A percentile compares a stretch with the other conserved stretches of the same genome.
These are phyloP conservation scores for Pseudogymnoascus sp. DNA, from an alignment of 2,329 filamentous ascomycete genomes.

Conservation along the genomic window DNA sequence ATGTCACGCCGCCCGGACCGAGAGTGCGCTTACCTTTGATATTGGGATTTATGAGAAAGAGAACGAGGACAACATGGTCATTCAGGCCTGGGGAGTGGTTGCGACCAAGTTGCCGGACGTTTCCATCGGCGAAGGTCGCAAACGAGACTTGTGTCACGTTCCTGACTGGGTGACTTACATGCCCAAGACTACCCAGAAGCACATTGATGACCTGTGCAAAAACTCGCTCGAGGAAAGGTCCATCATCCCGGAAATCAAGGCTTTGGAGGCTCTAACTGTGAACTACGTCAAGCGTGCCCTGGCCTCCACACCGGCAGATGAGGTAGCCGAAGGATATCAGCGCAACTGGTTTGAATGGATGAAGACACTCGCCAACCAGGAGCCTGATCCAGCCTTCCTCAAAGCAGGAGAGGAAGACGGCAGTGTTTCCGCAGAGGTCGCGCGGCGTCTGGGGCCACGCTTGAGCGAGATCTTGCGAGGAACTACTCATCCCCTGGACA, in stretches of 20 bases:
- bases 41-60: neutral
- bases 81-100: neutral
- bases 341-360: neutral
- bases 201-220: neutral
- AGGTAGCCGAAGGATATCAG: neutral
- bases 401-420: neutral
- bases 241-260: neutral
- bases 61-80: neutral
- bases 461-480: neutral
- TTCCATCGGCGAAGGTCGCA: neutral
- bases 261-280: neutral
- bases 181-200: neutral
- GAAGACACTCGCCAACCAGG: neutral
- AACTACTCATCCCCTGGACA: neutral
- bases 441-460: neutral
- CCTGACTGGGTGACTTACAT: neutral
- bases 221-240: neutral
- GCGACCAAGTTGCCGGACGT: neutral
- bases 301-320: neutral
- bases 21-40: neutral
- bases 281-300: neutral
- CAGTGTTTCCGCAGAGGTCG: neutral
- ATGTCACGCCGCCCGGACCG: neutral
- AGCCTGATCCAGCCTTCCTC: neutral
- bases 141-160: neutral